Percentiles rank a stretch among this genome's conserved stretches.
Conservation (phyloP, 139 green algal species). For the Closterium sp. region DNA sequence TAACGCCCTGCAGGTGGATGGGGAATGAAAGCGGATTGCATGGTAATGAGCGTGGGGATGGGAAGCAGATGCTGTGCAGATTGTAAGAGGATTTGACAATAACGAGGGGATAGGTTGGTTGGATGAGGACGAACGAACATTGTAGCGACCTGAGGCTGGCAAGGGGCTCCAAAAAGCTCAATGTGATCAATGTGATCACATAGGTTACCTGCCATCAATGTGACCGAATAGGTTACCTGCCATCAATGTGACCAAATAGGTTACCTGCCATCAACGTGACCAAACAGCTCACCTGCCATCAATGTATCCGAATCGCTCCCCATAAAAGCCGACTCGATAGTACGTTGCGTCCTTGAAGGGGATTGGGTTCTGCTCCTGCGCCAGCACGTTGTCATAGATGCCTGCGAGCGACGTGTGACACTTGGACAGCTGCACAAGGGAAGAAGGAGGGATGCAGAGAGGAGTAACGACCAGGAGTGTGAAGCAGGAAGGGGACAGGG, state of each 20-base stretch:
- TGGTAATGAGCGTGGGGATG: constrained; percentile 43
- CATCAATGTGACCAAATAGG: no score
- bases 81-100: not conserved
- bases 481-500: no score
- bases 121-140: not conserved
- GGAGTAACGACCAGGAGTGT: no score
- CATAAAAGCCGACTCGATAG: constrained; percentile 53
- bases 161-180: not conserved
- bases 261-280: no score
- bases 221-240: no score
- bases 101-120: not conserved
- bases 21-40: not conserved
- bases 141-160: not conserved
- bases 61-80: not conserved
- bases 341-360: constrained; percentile 41
- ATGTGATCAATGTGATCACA: no score
- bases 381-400: constrained; percentile 36
- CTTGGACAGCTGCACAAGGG: constrained; percentile 24
- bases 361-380: constrained; percentile 30
- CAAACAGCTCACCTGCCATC: constrained; percentile 13
- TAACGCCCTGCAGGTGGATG: constrained; percentile 13
- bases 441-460: no score
- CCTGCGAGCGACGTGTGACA: constrained; percentile 21
- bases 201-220: no score
- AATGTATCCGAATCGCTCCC: constrained; percentile 23